Conservation (phyloP, 108 stramenopile genomes). For the Pseudonitzschia pungens region DNA sequence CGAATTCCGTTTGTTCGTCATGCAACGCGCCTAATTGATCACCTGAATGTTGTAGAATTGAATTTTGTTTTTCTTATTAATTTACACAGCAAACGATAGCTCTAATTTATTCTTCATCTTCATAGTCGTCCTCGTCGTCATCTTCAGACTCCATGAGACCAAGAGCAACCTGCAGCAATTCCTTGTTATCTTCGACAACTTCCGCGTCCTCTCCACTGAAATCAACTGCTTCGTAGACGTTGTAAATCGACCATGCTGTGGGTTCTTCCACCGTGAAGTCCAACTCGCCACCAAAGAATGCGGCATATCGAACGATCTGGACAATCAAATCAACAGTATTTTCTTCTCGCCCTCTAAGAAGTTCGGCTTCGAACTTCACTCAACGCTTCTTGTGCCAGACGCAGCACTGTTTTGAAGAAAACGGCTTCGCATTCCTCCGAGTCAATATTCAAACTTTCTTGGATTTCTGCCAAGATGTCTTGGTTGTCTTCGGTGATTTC, state of each 20-base stretch:
- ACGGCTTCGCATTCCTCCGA: slow-evolving; percentile 74
- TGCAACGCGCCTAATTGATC: too few relatives aligned
- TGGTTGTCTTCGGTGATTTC: slow-evolving; percentile 71
- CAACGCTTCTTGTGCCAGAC: slow-evolving; percentile 53
- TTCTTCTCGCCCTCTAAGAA: slow-evolving; percentile 75
- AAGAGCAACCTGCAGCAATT: slow-evolving; percentile 56
- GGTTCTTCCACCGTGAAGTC: slow-evolving; percentile 64
- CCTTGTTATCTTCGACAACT: slow-evolving; percentile 54
- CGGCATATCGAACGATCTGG: slow-evolving; percentile 67
- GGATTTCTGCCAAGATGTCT: slow-evolving; percentile 73
- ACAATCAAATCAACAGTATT: slow-evolving; percentile 67
- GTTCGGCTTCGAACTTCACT: slow-evolving; percentile 50
- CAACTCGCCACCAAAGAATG: slow-evolving; percentile 75
- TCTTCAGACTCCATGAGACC: slow-evolving; percentile 8
- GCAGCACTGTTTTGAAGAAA: slow-evolving; percentile 52
- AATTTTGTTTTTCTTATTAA: slow-evolving; percentile 4
- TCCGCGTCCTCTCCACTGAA: slow-evolving; percentile 56
- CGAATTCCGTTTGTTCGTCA: too few relatives aligned
- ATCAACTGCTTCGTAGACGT: slow-evolving; percentile 74
- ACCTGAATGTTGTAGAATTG: not conserved
- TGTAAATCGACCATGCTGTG: slow-evolving; percentile 61
- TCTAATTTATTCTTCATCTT: slow-evolving; percentile 3
- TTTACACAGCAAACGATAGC: not conserved
- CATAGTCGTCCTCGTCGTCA: not conserved
- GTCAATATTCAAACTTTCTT: slow-evolving; percentile 78